Conservation (phyloP, 2,329 filamentous ascomycete genomes). For the Penicillium sp. region DNA sequence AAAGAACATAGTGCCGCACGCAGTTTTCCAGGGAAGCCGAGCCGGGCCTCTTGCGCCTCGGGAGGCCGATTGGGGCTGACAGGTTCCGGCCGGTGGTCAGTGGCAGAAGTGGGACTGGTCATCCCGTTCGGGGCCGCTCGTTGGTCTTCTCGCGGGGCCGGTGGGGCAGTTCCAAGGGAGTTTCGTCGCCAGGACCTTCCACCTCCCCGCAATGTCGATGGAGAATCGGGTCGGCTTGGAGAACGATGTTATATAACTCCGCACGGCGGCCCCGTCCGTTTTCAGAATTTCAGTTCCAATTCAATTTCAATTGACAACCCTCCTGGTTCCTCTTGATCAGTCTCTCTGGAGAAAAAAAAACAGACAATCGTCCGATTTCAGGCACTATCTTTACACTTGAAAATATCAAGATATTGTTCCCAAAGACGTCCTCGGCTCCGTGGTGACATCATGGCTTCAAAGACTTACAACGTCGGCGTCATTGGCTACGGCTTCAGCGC, state of each 20-base stretch:
- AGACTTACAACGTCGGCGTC: constrained; percentile 51
- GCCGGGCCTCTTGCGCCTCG: neutral
- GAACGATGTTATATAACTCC: too few species aligned
- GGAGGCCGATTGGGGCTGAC: constrained; percentile 11
- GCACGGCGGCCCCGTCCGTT: neutral
- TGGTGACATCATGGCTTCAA: constrained; percentile 33
- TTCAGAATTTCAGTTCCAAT: too few species aligned
- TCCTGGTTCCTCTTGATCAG: too few species aligned
- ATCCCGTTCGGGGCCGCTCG: constrained; percentile 39
- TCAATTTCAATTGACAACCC: too few species aligned
- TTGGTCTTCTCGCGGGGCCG: constrained; percentile 6
- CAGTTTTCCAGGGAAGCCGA: constrained; percentile 1
- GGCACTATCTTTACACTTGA: too few species aligned
- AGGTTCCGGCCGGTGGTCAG: neutral
- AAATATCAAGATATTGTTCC: too few species aligned
- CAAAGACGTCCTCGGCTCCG: neutral
- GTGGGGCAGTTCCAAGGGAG: constrained; percentile 31
- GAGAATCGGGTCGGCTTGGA: neutral
- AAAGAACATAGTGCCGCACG: neutral
- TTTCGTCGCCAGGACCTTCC: constrained; percentile 34
- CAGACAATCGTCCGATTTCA: too few species aligned
- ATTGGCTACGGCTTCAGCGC: constrained; percentile 60
- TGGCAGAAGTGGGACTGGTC: constrained; percentile 43
- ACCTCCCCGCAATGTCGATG: constrained; percentile 20
- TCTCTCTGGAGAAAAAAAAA: too few species aligned